A percentile compares a stretch with the other conserved stretches of the same genome.
Conservation (phyloP, 1,284 basidiomycete species). For the Puccinia triticina region DNA sequence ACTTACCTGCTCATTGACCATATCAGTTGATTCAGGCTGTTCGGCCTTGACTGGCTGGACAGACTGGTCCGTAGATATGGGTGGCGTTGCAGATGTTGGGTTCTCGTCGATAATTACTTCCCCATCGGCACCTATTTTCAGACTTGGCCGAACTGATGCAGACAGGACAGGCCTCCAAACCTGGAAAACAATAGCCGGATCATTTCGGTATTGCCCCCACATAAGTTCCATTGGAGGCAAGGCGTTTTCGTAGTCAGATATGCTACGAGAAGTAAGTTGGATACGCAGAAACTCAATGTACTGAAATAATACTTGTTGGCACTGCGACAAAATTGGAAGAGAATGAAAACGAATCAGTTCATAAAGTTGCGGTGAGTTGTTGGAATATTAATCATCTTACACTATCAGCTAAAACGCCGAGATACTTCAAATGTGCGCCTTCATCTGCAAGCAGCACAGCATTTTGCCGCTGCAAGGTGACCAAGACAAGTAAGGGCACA, state of each 20-base stretch:
- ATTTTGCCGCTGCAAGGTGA: slow-evolving; percentile 81
- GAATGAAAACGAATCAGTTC: background rate
- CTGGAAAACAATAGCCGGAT: slow-evolving; percentile 84
- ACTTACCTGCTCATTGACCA: slow-evolving; percentile 19
- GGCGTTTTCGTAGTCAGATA: slow-evolving; percentile 59
- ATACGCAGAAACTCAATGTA: slow-evolving; percentile 64
- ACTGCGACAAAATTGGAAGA: slow-evolving; percentile 56
- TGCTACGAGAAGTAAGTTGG: slow-evolving; percentile 58
- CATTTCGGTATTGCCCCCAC: slow-evolving; percentile 73
- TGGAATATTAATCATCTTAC: slow-evolving; percentile 62
- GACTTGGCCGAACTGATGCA: slow-evolving; percentile 62
- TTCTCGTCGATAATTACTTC: slow-evolving; percentile 51
- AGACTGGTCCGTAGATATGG: slow-evolving; percentile 63
- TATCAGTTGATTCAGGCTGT: slow-evolving; percentile 19
- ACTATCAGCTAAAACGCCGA: slow-evolving; percentile 82
- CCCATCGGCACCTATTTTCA: slow-evolving; percentile 46
- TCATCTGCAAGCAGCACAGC: slow-evolving; percentile 70
- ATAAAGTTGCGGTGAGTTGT: background rate
- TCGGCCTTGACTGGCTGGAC: slow-evolving; percentile 13
- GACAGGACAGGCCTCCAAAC: slow-evolving; percentile 81
- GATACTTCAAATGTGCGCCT: slow-evolving; percentile 76
- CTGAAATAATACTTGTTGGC: slow-evolving; percentile 65
- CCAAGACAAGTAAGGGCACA: slow-evolving; percentile 79
- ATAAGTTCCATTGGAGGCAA: slow-evolving; percentile 73
- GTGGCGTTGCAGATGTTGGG: background rate